A percentile compares a stretch with the other conserved stretches of the same genome.
These are phyloP conservation scores for Dalbergia cochinchinensis DNA, from an alignment of 306 rosid genomes.

Conservation along the genomic window DNA sequence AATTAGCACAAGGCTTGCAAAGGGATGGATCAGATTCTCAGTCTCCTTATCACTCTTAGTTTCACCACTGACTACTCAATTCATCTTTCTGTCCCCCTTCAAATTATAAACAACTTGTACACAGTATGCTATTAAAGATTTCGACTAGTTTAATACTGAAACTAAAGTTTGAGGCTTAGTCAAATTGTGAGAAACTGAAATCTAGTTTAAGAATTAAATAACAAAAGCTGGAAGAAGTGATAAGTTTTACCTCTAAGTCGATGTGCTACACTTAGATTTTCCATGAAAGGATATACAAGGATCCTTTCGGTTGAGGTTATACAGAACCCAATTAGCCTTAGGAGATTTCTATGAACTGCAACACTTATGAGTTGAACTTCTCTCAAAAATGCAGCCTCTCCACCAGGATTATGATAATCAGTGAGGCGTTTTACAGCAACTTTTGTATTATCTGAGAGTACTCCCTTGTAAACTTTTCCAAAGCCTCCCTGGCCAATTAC, in stretches of 20 bases:
- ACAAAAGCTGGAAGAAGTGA: slow-evolving; percentile 6
- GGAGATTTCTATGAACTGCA: slow-evolving; percentile 91
- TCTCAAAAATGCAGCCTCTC: slow-evolving; percentile 92
- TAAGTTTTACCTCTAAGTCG: slow-evolving; percentile 74
- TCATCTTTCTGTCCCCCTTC: slow-evolving; percentile 6
- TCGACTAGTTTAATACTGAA: neutral
- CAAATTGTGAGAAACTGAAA: slow-evolving; percentile 9
- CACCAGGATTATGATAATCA: slow-evolving; percentile 86
- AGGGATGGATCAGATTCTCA: neutral
- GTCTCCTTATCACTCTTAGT: neutral
- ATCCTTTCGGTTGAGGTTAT: slow-evolving; percentile 82
- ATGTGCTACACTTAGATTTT: slow-evolving; percentile 89
- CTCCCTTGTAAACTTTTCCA: slow-evolving; percentile 93
- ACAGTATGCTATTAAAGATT: neutral
- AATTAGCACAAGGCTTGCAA: slow-evolving; percentile 9
- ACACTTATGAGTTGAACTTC: slow-evolving; percentile 90
- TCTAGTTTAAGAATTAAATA: slow-evolving; percentile 18
- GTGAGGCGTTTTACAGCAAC: slow-evolving; percentile 88
- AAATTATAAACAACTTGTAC: neutral
- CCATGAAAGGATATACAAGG: slow-evolving; percentile 97
- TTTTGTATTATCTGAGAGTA: slow-evolving; percentile 72
- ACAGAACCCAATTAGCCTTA: slow-evolving; percentile 84
- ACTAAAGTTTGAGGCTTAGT: slow-evolving; percentile 2
- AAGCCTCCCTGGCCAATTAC: slow-evolving; percentile 98
- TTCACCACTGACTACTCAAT: slow-evolving; percentile 18